Conservation (phyloP, 495 filamentous ascomycete species). For the Cercophora sp. region DNA sequence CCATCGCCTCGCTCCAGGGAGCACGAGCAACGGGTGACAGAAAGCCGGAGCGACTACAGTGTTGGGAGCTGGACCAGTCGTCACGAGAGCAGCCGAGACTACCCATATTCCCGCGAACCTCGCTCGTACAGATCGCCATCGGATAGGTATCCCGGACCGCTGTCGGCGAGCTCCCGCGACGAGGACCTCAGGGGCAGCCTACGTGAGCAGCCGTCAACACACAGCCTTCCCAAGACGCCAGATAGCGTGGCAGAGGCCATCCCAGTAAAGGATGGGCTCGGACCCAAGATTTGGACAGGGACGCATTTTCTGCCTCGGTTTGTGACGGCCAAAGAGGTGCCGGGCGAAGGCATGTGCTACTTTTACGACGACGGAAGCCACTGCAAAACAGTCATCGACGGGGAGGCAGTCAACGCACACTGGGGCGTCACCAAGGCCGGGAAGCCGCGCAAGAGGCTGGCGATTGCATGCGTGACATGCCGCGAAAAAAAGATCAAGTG, state of each 20-base stretch:
- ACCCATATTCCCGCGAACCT: constrained; percentile 23
- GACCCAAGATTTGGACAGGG: constrained; percentile 59
- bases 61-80: constrained; percentile 27
- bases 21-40: constrained; percentile 26
- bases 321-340: constrained; percentile 56
- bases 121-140: constrained; percentile 18
- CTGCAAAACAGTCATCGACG: constrained; percentile 80
- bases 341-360: constrained; percentile 78
- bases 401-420: constrained; percentile 79
- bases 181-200: constrained; percentile 19
- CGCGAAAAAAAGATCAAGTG: constrained; percentile 97
- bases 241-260: constrained; percentile 38
- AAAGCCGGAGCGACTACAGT: constrained; percentile 22
- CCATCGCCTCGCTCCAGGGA: constrained; percentile 36
- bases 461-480: constrained; percentile 85
- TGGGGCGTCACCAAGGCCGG: constrained; percentile 94
- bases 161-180: constrained; percentile 18
- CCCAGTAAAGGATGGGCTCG: constrained; percentile 50
- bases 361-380: constrained; percentile 83
- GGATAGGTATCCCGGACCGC: constrained; percentile 20
- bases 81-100: constrained; percentile 28
- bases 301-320: constrained; percentile 59
- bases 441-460: constrained; percentile 82
- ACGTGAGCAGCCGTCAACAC: constrained; percentile 25
- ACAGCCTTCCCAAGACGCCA: constrained; percentile 37